A percentile compares a stretch with the other conserved stretches of the same genome.
phyloP scores from a whole-genome alignment of 2,329 filamentous ascomycete species.

The Tolypocladium endophyticum region DNA sequence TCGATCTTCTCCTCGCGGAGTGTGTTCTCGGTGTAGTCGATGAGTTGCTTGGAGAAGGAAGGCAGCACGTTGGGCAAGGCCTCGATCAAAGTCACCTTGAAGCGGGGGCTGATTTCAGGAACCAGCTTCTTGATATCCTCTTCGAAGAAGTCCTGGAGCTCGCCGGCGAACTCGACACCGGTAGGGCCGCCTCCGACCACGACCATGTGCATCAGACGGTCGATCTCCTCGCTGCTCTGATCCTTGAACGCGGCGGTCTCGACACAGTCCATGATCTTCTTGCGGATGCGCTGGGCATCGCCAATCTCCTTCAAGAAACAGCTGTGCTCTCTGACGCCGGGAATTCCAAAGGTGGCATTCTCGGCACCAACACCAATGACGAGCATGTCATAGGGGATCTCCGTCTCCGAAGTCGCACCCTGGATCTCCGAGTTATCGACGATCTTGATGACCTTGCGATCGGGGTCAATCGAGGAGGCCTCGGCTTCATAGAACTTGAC shows the following conservation, averaged over 20 bases:
- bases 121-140: constrained; percentile 97
- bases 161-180: constrained; percentile 95
- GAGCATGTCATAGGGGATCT: constrained; percentile 96
- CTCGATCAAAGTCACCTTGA: constrained; percentile 96
- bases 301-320: constrained; percentile 98
- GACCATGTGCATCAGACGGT: constrained; percentile 96
- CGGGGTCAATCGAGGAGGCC: constrained; percentile 87
- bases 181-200: constrained; percentile 89
- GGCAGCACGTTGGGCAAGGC: constrained; percentile 92
- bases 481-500: constrained; percentile 98
- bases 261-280: constrained; percentile 99
- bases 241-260: constrained; percentile 98
- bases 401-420: constrained; percentile 68
- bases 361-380: constrained; percentile 95
- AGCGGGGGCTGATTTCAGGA: constrained; percentile 86
- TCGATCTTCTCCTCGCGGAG: constrained; percentile 98
- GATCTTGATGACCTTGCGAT: constrained; percentile 80
- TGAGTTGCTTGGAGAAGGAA: constrained; percentile 97
- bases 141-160: constrained; percentile 98
- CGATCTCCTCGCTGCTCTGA: constrained; percentile 75
- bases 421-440: constrained; percentile 90
- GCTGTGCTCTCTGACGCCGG: constrained; percentile 86
- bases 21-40: constrained; percentile 98
- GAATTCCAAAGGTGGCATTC: constrained; percentile 97
- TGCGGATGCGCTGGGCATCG: constrained; percentile 92